Conservation (phyloP, 768 basidiomycete genomes). For the Erythrobasidium yunnanense region DNA sequence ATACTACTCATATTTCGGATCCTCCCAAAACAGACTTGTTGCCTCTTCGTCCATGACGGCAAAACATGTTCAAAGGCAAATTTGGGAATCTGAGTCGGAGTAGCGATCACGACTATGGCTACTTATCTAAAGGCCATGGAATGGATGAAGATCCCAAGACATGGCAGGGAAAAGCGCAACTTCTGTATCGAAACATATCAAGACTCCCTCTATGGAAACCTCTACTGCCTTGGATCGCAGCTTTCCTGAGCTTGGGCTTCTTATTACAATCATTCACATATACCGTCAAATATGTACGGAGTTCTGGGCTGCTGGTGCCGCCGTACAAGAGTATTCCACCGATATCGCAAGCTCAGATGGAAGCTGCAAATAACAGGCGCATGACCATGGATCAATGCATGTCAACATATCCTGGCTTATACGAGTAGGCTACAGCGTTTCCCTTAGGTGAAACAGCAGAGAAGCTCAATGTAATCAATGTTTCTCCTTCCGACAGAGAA, state of each 20-base stretch:
- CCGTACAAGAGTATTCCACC: neutral
- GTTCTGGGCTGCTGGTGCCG: conserved; percentile 8
- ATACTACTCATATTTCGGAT: no score
- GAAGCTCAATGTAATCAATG: neutral
- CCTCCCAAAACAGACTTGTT: no score
- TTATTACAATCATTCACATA: neutral
- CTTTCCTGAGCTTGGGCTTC: neutral
- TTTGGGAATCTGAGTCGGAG: neutral
- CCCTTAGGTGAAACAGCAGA: neutral
- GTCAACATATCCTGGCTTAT: conserved; percentile 7
- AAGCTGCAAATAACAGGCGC: neutral
- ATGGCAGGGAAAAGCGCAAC: neutral
- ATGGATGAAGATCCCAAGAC: neutral
- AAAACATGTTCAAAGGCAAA: neutral
- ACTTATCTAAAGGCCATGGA: neutral
- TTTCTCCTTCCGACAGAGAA: neutral
- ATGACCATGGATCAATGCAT: conserved; percentile 11
- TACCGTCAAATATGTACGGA: neutral
- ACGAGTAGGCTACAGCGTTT: conserved; percentile 4
- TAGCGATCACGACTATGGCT: neutral
- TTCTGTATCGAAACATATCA: neutral
- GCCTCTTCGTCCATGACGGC: no score
- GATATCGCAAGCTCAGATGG: conserved; percentile 16
- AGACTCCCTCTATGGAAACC: neutral
- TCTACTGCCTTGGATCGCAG: neutral